Evolutionary conservation across 768 basidiomycete species (phyloP), one percentile per base, ranked within the genome.

Genomic region (Naganishia randhawae): DNA sequence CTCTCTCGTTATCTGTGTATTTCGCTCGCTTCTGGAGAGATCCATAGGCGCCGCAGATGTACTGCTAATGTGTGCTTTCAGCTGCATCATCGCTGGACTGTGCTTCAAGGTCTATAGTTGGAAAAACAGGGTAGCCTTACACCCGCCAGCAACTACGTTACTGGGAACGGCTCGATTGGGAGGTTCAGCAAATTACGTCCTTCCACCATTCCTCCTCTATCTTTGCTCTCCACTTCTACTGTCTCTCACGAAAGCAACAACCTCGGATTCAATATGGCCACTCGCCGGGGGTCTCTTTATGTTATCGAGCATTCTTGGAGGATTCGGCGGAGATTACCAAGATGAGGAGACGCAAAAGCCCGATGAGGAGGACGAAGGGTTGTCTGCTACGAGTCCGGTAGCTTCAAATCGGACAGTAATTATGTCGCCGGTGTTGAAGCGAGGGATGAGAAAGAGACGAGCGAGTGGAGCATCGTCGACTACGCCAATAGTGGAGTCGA

Each of bases 201-300:
- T 97, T 68, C 89, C 94, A 72, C 90, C 95, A 75, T 84, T 96
- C 27, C 86, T 90, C 8, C 84, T 99, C 69, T 87, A 96, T 82
- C 88, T 92, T 17, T 83, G 97, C 65, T 88, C 93, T 3, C 96
- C 96, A 16, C 89, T 97, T 11, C 82, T 98, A 66, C 86, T 88
- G 75, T 97, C 95, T 6, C 82, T 99, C 75, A 95, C 92, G 32
- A 89, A 91, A 42, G 91, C 94, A 29, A 97, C 94, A 4, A 96
- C 95, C 42, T 90, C 90, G 14, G 96, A 99, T 78, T 92, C 92
- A 32, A 94, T 98, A 71, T 97, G 92, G 92, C 93, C 95, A 7
- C 81, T 97, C 61, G 86, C 92, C n/a, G 90, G 90, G 3, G 83
- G 84, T 62, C 85, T 98, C 50, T 91, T 97, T 79, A 74, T 73